Percentiles rank a stretch among this genome's conserved stretches.
These are phyloP conservation scores for Antrodiella citrinella DNA, from an alignment of 768 basidiomycete species.

Conservation along the genomic window DNA sequence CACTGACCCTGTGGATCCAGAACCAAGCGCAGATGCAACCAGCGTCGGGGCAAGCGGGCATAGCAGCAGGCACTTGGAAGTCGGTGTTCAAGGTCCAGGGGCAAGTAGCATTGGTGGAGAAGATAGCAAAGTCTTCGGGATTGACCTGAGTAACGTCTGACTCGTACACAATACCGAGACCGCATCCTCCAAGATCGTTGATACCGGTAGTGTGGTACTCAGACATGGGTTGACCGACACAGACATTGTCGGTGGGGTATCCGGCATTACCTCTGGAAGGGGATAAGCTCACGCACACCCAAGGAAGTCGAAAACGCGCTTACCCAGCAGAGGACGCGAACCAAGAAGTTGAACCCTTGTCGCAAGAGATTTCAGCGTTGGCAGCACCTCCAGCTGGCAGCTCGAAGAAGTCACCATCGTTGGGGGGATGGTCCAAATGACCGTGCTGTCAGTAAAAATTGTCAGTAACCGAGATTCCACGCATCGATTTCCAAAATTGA, in stretches of 20 bases:
- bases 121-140: conserved; percentile 35
- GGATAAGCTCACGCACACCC: no score
- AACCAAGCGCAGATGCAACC: conserved; percentile 37
- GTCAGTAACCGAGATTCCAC: neutral
- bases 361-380: conserved; percentile 47
- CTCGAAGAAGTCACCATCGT: conserved; percentile 23
- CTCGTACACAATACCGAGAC: conserved; percentile 37
- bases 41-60: conserved; percentile 35
- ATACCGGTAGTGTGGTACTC: conserved; percentile 24
- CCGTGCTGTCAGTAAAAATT: conserved; percentile 16
- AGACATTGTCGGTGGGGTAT: conserved; percentile 16
- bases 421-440: conserved; percentile 25
- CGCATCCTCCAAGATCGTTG: conserved; percentile 28
- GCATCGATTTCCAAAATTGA: neutral
- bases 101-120: conserved; percentile 36
- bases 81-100: conserved; percentile 32
- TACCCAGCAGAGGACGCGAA: conserved; percentile 40
- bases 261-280: conserved; percentile 19
- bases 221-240: conserved; percentile 12
- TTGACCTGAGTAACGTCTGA: conserved; percentile 26
- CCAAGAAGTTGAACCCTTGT: conserved; percentile 54
- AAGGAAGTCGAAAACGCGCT: no score
- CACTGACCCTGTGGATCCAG: conserved; percentile 29
- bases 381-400: conserved; percentile 51
- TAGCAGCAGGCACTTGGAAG: conserved; percentile 33